Evolutionary conservation across 352 stramenopile species (phyloP).

Genomic region (Peronosclerospora sorghi): DNA sequence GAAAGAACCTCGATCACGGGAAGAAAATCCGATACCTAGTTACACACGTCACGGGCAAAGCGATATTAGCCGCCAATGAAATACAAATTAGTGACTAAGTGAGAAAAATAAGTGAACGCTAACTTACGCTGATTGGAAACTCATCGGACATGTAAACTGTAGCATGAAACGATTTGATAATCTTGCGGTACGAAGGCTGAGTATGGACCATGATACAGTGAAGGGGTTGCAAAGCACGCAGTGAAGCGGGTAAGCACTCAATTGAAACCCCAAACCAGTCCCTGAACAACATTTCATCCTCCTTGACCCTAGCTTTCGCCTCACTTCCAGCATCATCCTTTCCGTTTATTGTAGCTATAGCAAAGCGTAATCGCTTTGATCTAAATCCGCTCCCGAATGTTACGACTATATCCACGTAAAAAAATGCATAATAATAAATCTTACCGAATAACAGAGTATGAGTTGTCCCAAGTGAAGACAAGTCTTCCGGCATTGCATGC

Average conservation of each 20-base stretch:
- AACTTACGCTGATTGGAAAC: constrained; percentile 44
- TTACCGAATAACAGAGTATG: constrained; percentile 43
- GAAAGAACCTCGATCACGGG: constrained; percentile 58
- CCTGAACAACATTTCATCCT: constrained; percentile 40
- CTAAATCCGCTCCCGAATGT: constrained; percentile 12
- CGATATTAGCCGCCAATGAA: background rate
- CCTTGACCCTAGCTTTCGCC: constrained; percentile 18
- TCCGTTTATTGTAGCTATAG: constrained; percentile 10
- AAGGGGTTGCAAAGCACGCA: constrained; percentile 28
- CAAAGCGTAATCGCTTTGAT: constrained; percentile 30
- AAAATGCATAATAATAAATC: background rate
- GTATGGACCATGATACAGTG: constrained; percentile 39
- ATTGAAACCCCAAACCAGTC: constrained; percentile 50
- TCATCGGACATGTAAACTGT: constrained; percentile 47
- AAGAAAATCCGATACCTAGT: constrained; percentile 44
- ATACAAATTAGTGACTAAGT: no score
- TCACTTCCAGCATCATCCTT: constrained; percentile 6
- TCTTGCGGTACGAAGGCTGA: constrained; percentile 33
- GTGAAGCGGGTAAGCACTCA: constrained; percentile 18
- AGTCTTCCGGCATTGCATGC: constrained; percentile 25
- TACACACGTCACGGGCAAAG: background rate
- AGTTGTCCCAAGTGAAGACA: constrained; percentile 56
- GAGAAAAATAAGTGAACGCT: background rate
- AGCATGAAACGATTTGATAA: constrained; percentile 44
- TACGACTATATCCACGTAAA: background rate